Base-by-base conservation (phyloP, 2,329 filamentous ascomycete species). In the Colletotrichum ledebouriae region DNA sequence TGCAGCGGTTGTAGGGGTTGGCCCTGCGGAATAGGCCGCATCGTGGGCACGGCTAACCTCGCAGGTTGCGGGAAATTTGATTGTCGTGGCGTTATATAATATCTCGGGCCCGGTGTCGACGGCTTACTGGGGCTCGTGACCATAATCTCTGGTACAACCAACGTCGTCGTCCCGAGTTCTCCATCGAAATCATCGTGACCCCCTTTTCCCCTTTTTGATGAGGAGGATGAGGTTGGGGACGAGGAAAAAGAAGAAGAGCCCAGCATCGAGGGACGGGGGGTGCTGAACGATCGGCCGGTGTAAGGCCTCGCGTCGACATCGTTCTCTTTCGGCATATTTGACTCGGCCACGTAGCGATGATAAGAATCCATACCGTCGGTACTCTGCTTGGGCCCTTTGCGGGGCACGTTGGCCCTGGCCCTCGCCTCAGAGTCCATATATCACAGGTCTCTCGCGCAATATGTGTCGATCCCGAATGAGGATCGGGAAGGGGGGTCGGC, bases 361-460 rank as follows among this genome's bases (percentile, higher is more conserved):
- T 72, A 71, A 22, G 69, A 62, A 33, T 71, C 70, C 60, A 70
- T 61, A 11, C 69, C 70, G 34, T 59, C 59, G 55, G 59, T 47
- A 42, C 55, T 69, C 56, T 71, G 70, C 55, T 60, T 59, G 11
- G 50, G 59, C 53, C 39, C 59, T 33, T 46, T 37, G 15, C 70
- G 70, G 29, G 70, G 70, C 41, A 71, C 65, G 39, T 72, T 72
- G 59, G 70, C 70, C 69, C 41, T 67, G 34, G 66, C 69, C 53
- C 70, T 59, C 47, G 61, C 69, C 4, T 59, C 63, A 17, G 63
- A 46, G 34, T 47, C 69, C 70, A 71, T 71, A n/a, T 47, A 65
- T 44, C 55, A 55, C 13, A 53, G 42, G 33, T 25, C 20, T 17
- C 13, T 55, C 49, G 17, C 0, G 34, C 0, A 2, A 39, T 29